Conservation (phyloP, 2,329 filamentous ascomycete genomes). For the Laburnicola sp. region DNA sequence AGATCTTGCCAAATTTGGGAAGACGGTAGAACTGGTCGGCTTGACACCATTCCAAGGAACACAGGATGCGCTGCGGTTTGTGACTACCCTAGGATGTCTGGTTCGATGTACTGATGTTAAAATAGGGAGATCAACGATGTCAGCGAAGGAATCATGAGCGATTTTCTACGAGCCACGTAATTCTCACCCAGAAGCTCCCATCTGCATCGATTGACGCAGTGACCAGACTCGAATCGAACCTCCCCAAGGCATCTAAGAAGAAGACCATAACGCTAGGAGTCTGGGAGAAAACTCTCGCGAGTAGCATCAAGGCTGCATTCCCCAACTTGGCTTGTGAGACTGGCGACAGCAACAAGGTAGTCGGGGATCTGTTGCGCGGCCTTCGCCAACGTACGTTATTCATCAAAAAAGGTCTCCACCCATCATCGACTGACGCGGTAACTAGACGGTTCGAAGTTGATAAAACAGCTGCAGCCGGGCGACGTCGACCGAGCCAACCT, state of each 20-base stretch:
- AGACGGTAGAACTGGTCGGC: constrained; percentile 91
- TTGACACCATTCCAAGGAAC: constrained; percentile 92
- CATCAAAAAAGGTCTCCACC: too few relatives aligned
- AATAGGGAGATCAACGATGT: constrained; percentile 74
- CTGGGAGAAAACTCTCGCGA: constrained; percentile 86
- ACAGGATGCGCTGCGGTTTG: too few relatives aligned
- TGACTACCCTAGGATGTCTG: too few relatives aligned
- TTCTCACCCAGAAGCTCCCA: too few relatives aligned
- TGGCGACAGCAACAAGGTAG: constrained; percentile 86
- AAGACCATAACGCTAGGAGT: constrained; percentile 88
- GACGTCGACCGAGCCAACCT: constrained; percentile 91
- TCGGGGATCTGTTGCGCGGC: constrained; percentile 84
- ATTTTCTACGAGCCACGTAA: constrained; percentile 85
- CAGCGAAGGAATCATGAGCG: constrained; percentile 89
- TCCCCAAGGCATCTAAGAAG: constrained; percentile 94
- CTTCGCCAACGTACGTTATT: constrained; percentile 82
- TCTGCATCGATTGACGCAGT: too few relatives aligned
- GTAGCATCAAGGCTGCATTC: constrained; percentile 87
- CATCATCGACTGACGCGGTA: too few relatives aligned
- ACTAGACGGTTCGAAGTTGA: constrained; percentile 85
- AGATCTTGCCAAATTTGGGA: constrained; percentile 89
- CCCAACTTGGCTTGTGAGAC: constrained; percentile 90
- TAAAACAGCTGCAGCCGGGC: constrained; percentile 87
- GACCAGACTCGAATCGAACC: constrained; percentile 93
- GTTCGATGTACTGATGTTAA: too few relatives aligned